Conservation (phyloP, 441 rosid species). For the Euphorbia celastroides region DNA sequence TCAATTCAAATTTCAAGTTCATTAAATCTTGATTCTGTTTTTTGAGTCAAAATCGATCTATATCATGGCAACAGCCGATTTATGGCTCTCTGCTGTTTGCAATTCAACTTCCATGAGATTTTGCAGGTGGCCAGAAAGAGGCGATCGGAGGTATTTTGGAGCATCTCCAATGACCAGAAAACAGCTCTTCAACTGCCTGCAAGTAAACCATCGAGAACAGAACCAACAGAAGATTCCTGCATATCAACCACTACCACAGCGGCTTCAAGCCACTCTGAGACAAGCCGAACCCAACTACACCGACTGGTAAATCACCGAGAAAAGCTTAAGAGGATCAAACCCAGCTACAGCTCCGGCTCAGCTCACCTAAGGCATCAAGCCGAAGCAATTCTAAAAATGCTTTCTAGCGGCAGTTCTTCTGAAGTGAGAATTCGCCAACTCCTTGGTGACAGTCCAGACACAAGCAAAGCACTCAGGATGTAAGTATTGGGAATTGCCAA, state of each 20-base stretch:
- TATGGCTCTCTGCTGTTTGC: not conserved
- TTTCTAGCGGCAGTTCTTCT: slow-evolving; percentile 50
- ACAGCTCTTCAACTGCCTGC: slow-evolving; percentile 16
- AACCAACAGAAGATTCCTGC: slow-evolving; percentile 43
- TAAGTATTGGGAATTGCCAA: slow-evolving; percentile 15
- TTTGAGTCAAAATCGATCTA: not conserved
- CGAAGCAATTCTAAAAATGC: slow-evolving; percentile 62
- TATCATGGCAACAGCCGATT: not conserved
- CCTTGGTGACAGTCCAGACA: slow-evolving; percentile 88
- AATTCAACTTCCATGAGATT: slow-evolving; percentile 3
- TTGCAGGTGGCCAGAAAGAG: slow-evolving; percentile 50
- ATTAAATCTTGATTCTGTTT: slow-evolving; percentile 5
- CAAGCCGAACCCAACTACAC: slow-evolving; percentile 16
- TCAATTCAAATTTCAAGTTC: not conserved
- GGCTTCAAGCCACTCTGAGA: slow-evolving; percentile 32
- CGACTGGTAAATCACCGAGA: slow-evolving; percentile 11
- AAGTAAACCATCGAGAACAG: slow-evolving; percentile 24
- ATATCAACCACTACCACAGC: slow-evolving; percentile 57
- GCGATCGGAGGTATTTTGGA: slow-evolving; percentile 39
- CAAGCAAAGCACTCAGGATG: slow-evolving; percentile 96
- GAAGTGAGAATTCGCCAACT: slow-evolving; percentile 67
- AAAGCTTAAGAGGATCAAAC: slow-evolving; percentile 26
- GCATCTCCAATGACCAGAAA: slow-evolving; percentile 22
- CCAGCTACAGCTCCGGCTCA: slow-evolving; percentile 23
- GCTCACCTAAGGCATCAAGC: slow-evolving; percentile 54